Percentiles rank a stretch among this genome's conserved stretches.
Conservation (phyloP, 495 filamentous ascomycete genomes). For the Podospora conica region DNA sequence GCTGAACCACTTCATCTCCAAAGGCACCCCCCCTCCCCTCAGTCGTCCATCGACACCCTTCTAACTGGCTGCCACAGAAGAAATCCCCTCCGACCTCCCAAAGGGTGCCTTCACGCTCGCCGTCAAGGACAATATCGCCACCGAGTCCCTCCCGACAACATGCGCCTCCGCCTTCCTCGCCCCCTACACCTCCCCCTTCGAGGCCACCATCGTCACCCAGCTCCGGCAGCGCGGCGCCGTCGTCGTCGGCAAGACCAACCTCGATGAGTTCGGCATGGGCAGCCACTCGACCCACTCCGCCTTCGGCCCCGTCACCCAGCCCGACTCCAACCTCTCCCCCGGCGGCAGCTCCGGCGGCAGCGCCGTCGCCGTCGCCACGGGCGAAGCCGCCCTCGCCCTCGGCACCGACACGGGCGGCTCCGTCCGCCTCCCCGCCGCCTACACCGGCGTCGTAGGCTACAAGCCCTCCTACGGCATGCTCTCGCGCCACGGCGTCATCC, state of each 20-base stretch:
- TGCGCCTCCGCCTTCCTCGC: conserved; percentile 73
- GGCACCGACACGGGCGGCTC: conserved; percentile 96
- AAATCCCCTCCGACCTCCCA: neutral
- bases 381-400: conserved; percentile 68
- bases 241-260: conserved; percentile 75
- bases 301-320: conserved; percentile 57
- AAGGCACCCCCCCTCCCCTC: conserved; percentile 9
- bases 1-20: conserved; percentile 28
- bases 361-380: conserved; percentile 72
- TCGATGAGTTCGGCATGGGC: conserved; percentile 99
- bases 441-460: conserved; percentile 80
- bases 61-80: neutral
- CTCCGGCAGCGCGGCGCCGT: conserved; percentile 59
- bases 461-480: conserved; percentile 70
- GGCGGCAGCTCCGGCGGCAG: conserved; percentile 95
- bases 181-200: conserved; percentile 67
- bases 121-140: conserved; percentile 90
- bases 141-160: conserved; percentile 59
- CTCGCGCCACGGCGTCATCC: conserved; percentile 83
- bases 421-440: conserved; percentile 86
- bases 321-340: conserved; percentile 51
- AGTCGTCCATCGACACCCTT: neutral
- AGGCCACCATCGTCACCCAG: conserved; percentile 70
- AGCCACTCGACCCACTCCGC: conserved; percentile 74
- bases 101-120: conserved; percentile 45